Percentiles rank a stretch among this genome's conserved stretches.
Conservation (phyloP, 257 asterid genomes). For the Avicennia marina region DNA sequence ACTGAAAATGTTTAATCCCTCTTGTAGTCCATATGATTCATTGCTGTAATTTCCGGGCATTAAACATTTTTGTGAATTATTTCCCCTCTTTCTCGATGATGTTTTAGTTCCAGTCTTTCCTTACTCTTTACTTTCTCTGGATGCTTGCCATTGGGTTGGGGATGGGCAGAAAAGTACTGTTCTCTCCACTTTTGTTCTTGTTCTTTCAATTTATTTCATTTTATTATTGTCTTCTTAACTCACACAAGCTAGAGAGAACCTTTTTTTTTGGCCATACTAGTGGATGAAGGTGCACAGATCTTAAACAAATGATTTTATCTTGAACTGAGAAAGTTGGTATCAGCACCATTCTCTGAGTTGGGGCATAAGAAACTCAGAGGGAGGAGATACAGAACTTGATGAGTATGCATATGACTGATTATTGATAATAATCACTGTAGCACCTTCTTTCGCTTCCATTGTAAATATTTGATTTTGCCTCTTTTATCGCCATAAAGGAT, state of each 20-base stretch:
- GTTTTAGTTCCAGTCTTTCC: not conserved
- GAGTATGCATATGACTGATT: not conserved
- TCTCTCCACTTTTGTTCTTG: not conserved
- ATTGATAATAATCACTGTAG: not conserved
- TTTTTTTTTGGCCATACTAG: not conserved
- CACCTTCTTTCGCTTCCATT: not conserved
- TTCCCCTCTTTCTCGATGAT: not conserved
- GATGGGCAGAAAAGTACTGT: too few relatives aligned
- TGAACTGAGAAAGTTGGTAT: not conserved
- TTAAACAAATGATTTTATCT: not conserved
- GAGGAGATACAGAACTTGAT: not conserved
- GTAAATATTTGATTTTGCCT: conserved; percentile 12
- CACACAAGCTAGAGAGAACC: too few relatives aligned
- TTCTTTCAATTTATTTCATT: not conserved
- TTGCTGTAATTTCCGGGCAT: conserved; percentile 10
- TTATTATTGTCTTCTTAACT: not conserved
- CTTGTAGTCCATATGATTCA: conserved; percentile 6
- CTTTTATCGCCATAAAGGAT: conserved; percentile 1
- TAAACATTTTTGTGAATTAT: not conserved
- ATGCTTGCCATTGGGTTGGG: not conserved
- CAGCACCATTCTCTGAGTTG: not conserved
- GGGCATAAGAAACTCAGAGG: not conserved
- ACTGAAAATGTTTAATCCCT: conserved; percentile 3
- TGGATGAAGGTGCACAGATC: not conserved
- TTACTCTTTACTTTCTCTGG: not conserved